Evolutionary conservation across 208 protist genomes (phyloP).

Genomic region (Angomonas deanei): DNA sequence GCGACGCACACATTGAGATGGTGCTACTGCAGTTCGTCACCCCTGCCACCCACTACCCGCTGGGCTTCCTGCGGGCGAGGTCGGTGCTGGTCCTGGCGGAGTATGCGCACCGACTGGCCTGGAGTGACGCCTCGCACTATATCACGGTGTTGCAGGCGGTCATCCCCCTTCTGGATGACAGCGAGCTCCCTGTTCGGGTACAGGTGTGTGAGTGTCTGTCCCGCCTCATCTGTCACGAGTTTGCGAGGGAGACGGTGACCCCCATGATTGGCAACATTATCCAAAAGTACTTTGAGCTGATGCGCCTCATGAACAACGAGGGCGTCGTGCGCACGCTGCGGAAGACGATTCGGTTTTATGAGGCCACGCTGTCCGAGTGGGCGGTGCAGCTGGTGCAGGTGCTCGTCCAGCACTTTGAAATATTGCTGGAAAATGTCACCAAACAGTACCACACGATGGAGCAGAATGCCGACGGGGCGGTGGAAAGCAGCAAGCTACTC

Average conservation of each 20-base stretch:
- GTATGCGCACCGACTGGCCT: slow-evolving; percentile 62
- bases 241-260: slow-evolving; percentile 64
- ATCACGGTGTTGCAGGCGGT: slow-evolving; percentile 47
- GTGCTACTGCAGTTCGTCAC: slow-evolving; percentile 68
- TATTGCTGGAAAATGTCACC: slow-evolving; percentile 43
- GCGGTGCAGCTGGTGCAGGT: slow-evolving; percentile 76
- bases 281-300: slow-evolving; percentile 87
- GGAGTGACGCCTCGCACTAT: slow-evolving; percentile 58
- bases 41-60: slow-evolving; percentile 54
- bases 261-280: slow-evolving; percentile 87
- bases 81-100: slow-evolving; percentile 70
- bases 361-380: slow-evolving; percentile 80
- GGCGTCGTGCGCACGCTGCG: slow-evolving; percentile 85
- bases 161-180: slow-evolving; percentile 76
- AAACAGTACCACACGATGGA: slow-evolving; percentile 46
- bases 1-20: slow-evolving; percentile 76
- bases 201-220: slow-evolving; percentile 83
- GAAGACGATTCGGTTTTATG: slow-evolving; percentile 82
- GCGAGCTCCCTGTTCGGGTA: slow-evolving; percentile 78
- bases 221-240: slow-evolving; percentile 66
- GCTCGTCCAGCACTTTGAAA: slow-evolving; percentile 74
- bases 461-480: neutral
- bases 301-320: slow-evolving; percentile 89
- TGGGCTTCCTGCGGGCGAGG: slow-evolving; percentile 80
- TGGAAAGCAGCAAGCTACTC: neutral